Percentiles rank a stretch among this genome's conserved stretches.
phyloP scores from a whole-genome alignment of 331 rosid species.

The Quercus tomentella region DNA sequence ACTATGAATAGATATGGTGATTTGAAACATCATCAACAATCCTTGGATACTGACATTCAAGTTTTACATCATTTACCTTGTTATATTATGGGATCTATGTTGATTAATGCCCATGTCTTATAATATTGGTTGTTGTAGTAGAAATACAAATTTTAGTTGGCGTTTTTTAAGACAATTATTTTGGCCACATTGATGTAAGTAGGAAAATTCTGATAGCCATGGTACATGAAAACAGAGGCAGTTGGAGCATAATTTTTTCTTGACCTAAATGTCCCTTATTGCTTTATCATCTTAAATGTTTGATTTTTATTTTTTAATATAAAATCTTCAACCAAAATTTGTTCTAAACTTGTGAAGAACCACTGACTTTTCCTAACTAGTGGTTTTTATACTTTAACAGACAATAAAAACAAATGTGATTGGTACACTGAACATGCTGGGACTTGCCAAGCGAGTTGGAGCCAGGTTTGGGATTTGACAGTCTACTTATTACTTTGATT shows the following conservation, averaged over 20 bases:
- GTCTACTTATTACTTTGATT: neutral
- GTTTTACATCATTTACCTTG: neutral
- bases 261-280: neutral
- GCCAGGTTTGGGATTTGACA: conserved; percentile 51
- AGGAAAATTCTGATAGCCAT: neutral
- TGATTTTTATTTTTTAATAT: too few relatives aligned
- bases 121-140: neutral
- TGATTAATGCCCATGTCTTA: too few relatives aligned
- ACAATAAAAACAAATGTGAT: conserved; percentile 92
- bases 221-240: neutral
- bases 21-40: neutral
- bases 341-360: neutral
- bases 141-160: neutral
- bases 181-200: neutral
- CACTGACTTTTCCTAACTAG: too few relatives aligned
- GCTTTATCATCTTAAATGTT: neutral
- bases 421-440: conserved; percentile 92
- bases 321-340: neutral
- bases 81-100: neutral
- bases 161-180: neutral
- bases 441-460: conserved; percentile 90
- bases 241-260: neutral
- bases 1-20: neutral
- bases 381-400: conserved; percentile 34
- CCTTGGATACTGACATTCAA: neutral